A percentile compares a stretch with the other conserved stretches of the same genome.
Conservation (phyloP, 2,329 filamentous ascomycete genomes). For the Colletotrichum eleusines region DNA sequence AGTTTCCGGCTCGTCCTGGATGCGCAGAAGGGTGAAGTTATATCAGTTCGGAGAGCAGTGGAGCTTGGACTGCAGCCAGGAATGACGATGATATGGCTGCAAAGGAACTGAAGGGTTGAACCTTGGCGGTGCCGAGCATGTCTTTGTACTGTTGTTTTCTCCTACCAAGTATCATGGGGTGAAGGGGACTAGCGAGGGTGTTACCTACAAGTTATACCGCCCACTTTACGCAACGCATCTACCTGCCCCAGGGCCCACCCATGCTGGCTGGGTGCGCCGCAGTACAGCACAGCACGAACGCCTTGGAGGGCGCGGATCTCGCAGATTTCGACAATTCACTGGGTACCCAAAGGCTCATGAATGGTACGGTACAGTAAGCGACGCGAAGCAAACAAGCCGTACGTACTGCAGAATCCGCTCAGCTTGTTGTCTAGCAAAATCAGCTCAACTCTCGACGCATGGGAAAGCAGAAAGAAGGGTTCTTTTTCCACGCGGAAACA, state of each 20-base stretch:
- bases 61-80: not conserved
- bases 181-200: slow-evolving; percentile 15
- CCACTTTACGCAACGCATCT: slow-evolving; percentile 5
- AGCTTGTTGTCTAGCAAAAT: not conserved
- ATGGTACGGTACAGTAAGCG: not conserved
- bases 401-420: not conserved
- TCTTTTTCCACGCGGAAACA: slow-evolving; percentile 6
- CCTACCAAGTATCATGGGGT: not conserved
- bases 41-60: not conserved
- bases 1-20: not conserved
- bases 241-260: not conserved
- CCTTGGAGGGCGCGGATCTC: not conserved
- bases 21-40: slow-evolving; percentile 2
- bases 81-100: slow-evolving; percentile 5
- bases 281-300: slow-evolving; percentile 19
- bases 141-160: slow-evolving; percentile 4
- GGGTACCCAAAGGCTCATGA: not conserved
- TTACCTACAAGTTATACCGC: slow-evolving; percentile 2
- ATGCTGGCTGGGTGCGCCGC: not conserved
- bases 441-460: not conserved
- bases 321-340: slow-evolving; percentile 3
- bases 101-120: slow-evolving; percentile 21
- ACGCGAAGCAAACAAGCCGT: not conserved
- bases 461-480: not conserved
- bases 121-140: slow-evolving; percentile 19